Evolutionary conservation across 1,139 yeast genomes (phyloP), one percentile per base, ranked within the genome.

Genomic region (Debaryomycetaceae sp.): DNA sequence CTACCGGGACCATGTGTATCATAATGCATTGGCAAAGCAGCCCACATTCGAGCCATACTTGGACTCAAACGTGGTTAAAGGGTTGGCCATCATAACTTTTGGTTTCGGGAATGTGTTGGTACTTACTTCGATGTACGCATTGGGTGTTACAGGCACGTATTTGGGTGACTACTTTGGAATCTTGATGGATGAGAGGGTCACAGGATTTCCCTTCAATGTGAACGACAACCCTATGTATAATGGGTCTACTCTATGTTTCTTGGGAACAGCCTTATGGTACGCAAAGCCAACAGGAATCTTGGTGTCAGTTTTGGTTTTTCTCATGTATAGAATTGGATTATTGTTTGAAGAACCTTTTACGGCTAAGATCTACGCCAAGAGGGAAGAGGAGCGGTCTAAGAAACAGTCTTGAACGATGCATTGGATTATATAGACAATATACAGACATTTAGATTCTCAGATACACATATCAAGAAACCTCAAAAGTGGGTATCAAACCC

Each of bases 141-240:
- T 93, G 53, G 99, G 99, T 22, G 81, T 93, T 50, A 91, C 97
- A 8, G 99, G 99, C 13, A 93, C 99, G 17, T 93, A 93, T 60
- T 72, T 93, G 50, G 99, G 99, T 35, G 99, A 93, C 66, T 95
- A 93, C 68, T 93, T 93, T 66, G 99, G 99, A 1, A 91, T 93
- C 58, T 78, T 93, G 58, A 93, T 91, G 95, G 81, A 82, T 51
- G 81, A 87, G 52, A 78, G 96, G 59, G 97, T 93, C 49, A 85
- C 95, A n/a, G 84, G 87, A 1, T 93, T 93, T 76, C 99, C 99
- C 22, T 93, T 93, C 76, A 91, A 84, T 57, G 80, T 90, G 48
- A 80, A 85, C 54, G 85, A 88, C 59, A 93, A 93, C 65, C 99
- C 99, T 49, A 93, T 93, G 99, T 93, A 93, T 68, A 86, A 87